Percentiles rank a stretch among this genome's conserved stretches.
Conservation (phyloP, 225 moss, liverwort and hornwort species). For the Sphagnum contortum region DNA sequence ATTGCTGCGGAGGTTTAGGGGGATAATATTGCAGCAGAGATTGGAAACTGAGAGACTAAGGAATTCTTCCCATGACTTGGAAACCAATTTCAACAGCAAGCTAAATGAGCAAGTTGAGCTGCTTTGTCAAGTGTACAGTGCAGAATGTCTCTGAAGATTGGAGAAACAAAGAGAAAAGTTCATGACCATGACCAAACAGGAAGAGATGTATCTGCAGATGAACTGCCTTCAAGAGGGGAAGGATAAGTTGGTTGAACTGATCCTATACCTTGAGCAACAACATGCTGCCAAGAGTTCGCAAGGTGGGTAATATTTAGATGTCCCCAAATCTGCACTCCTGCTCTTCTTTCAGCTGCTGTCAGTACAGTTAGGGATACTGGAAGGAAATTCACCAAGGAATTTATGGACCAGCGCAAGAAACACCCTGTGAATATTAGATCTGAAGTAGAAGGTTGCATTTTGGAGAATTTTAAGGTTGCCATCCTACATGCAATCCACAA, state of each 20-base stretch:
- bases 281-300: slow-evolving; percentile 6
- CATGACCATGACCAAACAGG: not conserved
- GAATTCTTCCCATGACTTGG: too few relatives aligned
- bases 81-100: too few relatives aligned
- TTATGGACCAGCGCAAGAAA: not conserved
- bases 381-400: slow-evolving; percentile 15
- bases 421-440: too few relatives aligned
- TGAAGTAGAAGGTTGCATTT: too few relatives aligned
- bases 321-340: slow-evolving; percentile 18
- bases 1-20: too few relatives aligned
- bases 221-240: not conserved
- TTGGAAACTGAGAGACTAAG: too few relatives aligned
- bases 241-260: slow-evolving; percentile 4
- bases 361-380: slow-evolving; percentile 21
- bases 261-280: slow-evolving; percentile 10
- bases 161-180: not conserved
- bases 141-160: too few relatives aligned
- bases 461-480: not conserved
- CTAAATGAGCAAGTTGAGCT: too few relatives aligned
- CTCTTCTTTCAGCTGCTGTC: slow-evolving; percentile 15
- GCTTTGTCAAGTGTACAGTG: too few relatives aligned
- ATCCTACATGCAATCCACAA: slow-evolving; percentile 10
- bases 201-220: not conserved
- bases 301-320: slow-evolving; percentile 21
- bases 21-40: too few relatives aligned